phyloP scores from a whole-genome alignment of 1,284 basidiomycete genomes.

The Apiotrichum veenhuisii region DNA sequence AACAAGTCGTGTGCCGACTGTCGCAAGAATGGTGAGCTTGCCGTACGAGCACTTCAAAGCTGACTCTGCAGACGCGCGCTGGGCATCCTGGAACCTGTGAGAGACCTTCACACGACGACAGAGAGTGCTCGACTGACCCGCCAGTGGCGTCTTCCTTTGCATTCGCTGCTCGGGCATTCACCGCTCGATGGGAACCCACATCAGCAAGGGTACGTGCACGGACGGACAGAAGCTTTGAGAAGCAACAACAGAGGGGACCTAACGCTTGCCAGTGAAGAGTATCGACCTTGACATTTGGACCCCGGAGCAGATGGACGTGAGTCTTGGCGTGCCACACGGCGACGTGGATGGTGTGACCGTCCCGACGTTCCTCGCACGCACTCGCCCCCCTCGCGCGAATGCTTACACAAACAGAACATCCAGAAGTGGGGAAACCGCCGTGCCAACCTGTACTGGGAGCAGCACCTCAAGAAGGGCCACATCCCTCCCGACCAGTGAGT shows the following conservation, averaged over 20 bases:
- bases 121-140: neutral
- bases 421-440: slow-evolving; percentile 91
- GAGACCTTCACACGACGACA: slow-evolving; percentile 28
- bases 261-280: slow-evolving; percentile 68
- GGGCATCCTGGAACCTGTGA: slow-evolving; percentile 97
- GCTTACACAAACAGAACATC: slow-evolving; percentile 56
- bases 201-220: slow-evolving; percentile 61
- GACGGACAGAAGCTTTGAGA: neutral
- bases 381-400: neutral
- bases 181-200: slow-evolving; percentile 96
- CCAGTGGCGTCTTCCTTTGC: slow-evolving; percentile 84
- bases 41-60: neutral
- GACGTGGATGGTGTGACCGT: too few relatives aligned
- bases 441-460: slow-evolving; percentile 96
- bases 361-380: too few relatives aligned
- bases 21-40: slow-evolving; percentile 78
- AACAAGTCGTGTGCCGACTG: slow-evolving; percentile 95
- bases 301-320: slow-evolving; percentile 90
- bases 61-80: slow-evolving; percentile 71
- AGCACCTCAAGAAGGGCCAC: slow-evolving; percentile 88
- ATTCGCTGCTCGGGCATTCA: slow-evolving; percentile 99
- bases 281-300: slow-evolving; percentile 98
- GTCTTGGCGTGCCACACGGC: slow-evolving; percentile 31
- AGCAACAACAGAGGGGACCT: neutral
- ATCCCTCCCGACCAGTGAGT: slow-evolving; percentile 90